Base-by-base conservation (phyloP, 345 rosid species). In the Alliaria petiolata region DNA sequence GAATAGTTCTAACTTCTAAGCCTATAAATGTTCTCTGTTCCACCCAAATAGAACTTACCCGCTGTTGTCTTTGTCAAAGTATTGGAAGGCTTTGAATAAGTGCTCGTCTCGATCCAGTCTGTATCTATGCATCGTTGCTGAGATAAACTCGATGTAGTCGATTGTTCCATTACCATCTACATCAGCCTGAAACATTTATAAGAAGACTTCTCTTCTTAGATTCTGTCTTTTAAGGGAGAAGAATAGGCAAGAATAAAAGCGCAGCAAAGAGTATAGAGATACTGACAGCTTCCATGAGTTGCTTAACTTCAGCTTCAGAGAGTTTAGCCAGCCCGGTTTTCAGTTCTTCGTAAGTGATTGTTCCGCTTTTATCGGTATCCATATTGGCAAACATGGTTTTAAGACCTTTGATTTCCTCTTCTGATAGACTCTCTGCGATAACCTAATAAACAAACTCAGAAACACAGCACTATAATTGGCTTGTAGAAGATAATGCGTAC, bases 81-180 rank as follows among this genome's bases (percentile, higher is more conserved):
- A 79, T 65, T 76, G 87, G 62, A 91, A 91, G 20, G 97, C 97
- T 78, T 85, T 87, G 82, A 57, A 89, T 39, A 91, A 69, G 69
- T 91, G 82, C 28, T 87, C 97, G 4, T 87, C 93, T 13, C 84
- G 73, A 71, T 91, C 91, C 16, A 89, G 58, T 80, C 78, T 82
- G 76, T 84, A 71, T 74, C 85, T 77, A 60, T 89, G 88, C 93
- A 91, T 91, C 1, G 93, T 89, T 0, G 96, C 93, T 20, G 97
- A 85, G 79, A 89, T 83, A 71, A 91, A 89, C 74, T 89, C 96
- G 4, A 85, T 87, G 78, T 89, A 89, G 76, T 91, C 96, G 11
- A 89, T 89, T n/a, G 90, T 74, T 76, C 96, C 97, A 80, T 89
- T 91, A 20, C 93, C 95, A 76, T 91, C 97, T 52, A 86, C 96